Base-by-base conservation (phyloP, 441 rosid genomes). In the Brassica hybrid region DNA sequence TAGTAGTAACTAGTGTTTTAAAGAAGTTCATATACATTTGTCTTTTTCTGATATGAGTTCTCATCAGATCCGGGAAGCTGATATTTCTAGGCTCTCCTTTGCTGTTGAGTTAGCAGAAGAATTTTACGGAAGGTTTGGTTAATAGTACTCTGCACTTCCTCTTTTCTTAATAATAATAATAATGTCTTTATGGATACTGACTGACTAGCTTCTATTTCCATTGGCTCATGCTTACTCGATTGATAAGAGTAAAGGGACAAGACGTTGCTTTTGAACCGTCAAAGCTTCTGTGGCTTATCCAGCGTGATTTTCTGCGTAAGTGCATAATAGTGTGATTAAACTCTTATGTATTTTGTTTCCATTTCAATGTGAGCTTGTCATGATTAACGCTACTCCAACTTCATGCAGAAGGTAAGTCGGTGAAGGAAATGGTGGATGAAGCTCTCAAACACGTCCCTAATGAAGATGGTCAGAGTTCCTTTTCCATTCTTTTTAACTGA, bases 91-190 rank as follows among this genome's bases (percentile, higher is more conserved):
- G 65, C n/a, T n/a, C n/a, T n/a, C n/a, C n/a, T n/a, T n/a, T n/a
- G n/a, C n/a, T n/a, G n/a, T n/a, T n/a, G n/a, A 96, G 85, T 93
- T 96, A 77, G 99, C 99, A 71, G 99, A 96, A 87, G 99, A 96
- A 84, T 96, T 94, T 84, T 96, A 96, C 81, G 99, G 97, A 86
- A 96, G 99, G 97, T 92, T 81, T 83, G 82, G 30, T 60, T 65
- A 80, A 76, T 75, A 69, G 25, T 76, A 56, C 72, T 78, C 12
- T 58, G 75, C 76, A 84, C 59, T 38, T 84, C 25, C 12, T 71
- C 21, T 63, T 59, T 12, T 67, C 76, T 74, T 65, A 72, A 73
- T 72, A 65, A 67, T 73, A n/a, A n/a, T n/a, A n/a, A n/a, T n/a
- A n/a, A 38, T 38, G 32, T 67, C 19, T 74, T 30, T 52, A 75